phyloP scores from a whole-genome alignment of 2,329 filamentous ascomycete genomes.

The Aspergillus novofumigatus region DNA sequence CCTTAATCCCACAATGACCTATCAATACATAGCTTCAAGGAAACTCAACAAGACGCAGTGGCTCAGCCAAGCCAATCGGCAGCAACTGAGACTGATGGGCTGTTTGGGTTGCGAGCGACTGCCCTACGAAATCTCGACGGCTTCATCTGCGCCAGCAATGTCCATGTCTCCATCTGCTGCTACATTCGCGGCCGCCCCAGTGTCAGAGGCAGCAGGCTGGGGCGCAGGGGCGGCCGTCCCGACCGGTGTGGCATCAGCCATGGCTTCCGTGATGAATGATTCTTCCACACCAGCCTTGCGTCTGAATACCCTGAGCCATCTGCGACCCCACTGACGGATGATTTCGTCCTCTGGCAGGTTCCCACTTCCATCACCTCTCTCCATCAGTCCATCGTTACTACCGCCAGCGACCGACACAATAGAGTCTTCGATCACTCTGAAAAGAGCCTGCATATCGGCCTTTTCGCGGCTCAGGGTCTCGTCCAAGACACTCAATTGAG shows the following conservation, averaged over 20 bases:
- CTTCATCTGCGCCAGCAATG: constrained; percentile 24
- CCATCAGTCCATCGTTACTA: constrained; percentile 70
- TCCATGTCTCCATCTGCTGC: constrained; percentile 28
- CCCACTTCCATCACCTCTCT: constrained; percentile 54
- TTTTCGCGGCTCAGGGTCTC: constrained; percentile 67
- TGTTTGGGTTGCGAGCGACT: background rate
- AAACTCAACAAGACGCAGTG: background rate
- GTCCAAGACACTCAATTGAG: constrained; percentile 57
- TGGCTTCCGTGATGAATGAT: constrained; percentile 57
- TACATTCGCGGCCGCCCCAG: constrained; percentile 7
- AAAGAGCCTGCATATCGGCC: constrained; percentile 71
- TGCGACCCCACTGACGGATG: constrained; percentile 73
- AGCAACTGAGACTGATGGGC: background rate
- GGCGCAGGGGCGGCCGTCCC: constrained; percentile 33
- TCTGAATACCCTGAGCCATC: constrained; percentile 82
- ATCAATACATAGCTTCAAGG: constrained; percentile 5
- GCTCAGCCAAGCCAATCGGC: background rate
- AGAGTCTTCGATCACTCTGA: constrained; percentile 74
- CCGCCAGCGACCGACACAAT: constrained; percentile 68
- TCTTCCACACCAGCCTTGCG: constrained; percentile 84
- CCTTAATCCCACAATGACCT: background rate
- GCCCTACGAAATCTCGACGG: constrained; percentile 7
- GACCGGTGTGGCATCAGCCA: constrained; percentile 45
- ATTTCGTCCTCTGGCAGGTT: constrained; percentile 56
- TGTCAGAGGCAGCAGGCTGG: constrained; percentile 9